Evolutionary conservation across 345 rosid species (phyloP), one percentile per base, ranked within the genome.

Genomic region (Hibiscus trionum): DNA sequence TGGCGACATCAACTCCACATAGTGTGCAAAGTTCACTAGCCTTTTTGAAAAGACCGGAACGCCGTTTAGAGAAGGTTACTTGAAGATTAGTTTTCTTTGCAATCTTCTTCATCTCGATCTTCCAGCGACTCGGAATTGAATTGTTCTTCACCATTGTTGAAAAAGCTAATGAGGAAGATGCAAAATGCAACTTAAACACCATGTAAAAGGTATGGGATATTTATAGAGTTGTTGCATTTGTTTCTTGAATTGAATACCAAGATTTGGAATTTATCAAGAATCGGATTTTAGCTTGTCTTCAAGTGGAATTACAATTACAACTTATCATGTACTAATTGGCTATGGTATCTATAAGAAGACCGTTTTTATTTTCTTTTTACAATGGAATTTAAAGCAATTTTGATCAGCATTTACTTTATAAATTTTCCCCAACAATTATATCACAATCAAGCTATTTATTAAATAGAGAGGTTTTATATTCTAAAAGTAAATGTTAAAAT

Each of bases 31-130:
- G 85, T 69, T 87, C 89, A 42, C 83, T 88, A 0, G 87, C 90
- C 58, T 88, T 88, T 76, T 84, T 88, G 74, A 88, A 82, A 1
- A 86, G 78, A 1, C 88, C 86, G 0, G 84, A 66, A 0, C 84
- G 75, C 2, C 87, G 87, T 73, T 88, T 88, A 0, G 91, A 88
- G 82, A 88, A 86, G 11, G 90, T 86, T 16, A 86, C 88, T 37
- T 84, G 84, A 4, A 75, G 79, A 21, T 76, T 76, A 17, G n/a
- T 84, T 47, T 82, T 80, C 75, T 84, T 75, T 2, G 37, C 17
- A 35, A 82, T 84, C 68, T 72, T 76, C 12, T 59, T 71, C 12
- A 81, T 73, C 0, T 57, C 10, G 9, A 77, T 73, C 78, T 76
- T 84, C 21, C 71, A 78, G 19, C 80, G 82, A 50, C 86, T 85